Evolutionary conservation across 1,139 yeast species (phyloP), one percentile per base, ranked within the genome.

Genomic region (Geotrichum carabidarum): DNA sequence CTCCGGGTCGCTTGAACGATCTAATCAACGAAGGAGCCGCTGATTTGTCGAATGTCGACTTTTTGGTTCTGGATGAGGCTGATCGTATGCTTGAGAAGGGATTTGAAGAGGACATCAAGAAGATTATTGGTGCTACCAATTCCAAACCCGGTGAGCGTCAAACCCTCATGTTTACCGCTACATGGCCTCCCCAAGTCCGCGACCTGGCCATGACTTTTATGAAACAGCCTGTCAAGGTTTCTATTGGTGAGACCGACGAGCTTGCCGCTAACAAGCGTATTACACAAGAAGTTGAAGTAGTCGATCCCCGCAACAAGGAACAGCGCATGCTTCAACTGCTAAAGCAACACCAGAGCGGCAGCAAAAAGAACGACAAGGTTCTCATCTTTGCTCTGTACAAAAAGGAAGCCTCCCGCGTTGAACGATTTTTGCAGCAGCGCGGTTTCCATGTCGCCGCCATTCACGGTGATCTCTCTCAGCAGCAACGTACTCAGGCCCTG

Each of bases 41-140:
- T 46, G 81, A 85, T 63, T 77, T 93, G 60, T 74, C 82, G 35
- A 68, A 76, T 7, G 84, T 91, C 36, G 80, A 85, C 61, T 91
- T 87, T 68, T 77, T 94, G 62, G 95, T 93, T 27, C 77, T 93
- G 53, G 99, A 93, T 71, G 99, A 93, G 74, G 99, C 99, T 41
- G 99, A 93, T 70, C 82, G 99, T 74, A 94, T 93, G 99, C 80
- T 93, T 60, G 99, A 93, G 71, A 84, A 82, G 67, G 99, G 99
- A 36, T 93, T 93, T 67, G 99, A 93, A 73, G 95, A 91, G 69
- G 99, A 91, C 71, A 93, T 93, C 68, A 89, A 87, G 71, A 77
- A 78, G 60, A 89, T 94, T 61, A 83, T 93, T 66, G 75, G 81
- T 12, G 71, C 77, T 47, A 79, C 86, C 22, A 74, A 72, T 17